Evolutionary conservation across 352 stramenopile genomes (phyloP).

Genomic region (Globisporangium perplexum): DNA sequence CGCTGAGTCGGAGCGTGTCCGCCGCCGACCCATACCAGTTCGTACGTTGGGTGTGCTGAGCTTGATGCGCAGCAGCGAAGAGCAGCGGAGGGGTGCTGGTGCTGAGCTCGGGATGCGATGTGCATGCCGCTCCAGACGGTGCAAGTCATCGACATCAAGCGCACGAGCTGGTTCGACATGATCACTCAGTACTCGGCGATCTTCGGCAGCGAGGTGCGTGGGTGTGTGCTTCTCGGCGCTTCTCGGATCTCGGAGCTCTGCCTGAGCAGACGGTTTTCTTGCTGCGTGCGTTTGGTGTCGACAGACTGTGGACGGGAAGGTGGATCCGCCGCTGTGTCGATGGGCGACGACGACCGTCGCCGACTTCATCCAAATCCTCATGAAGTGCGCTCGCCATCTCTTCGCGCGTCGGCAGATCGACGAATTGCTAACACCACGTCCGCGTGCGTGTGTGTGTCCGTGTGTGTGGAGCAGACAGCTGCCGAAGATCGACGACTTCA

Average conservation of each 20-base stretch:
- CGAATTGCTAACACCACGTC: background rate
- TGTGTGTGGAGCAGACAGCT: slow-evolving; percentile 45
- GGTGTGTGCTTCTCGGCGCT: too few relatives aligned
- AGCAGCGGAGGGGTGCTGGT: too few relatives aligned
- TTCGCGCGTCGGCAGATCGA: too few relatives aligned
- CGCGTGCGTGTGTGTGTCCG: background rate
- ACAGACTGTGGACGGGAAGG: slow-evolving; percentile 65
- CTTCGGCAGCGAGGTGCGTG: slow-evolving; percentile 76
- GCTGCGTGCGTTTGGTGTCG: background rate
- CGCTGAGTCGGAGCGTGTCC: slow-evolving; percentile 47
- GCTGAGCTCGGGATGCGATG: background rate
- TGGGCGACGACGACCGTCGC: slow-evolving; percentile 79
- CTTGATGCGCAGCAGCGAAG: too few relatives aligned
- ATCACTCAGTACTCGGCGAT: slow-evolving; percentile 90
- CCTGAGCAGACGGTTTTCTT: background rate
- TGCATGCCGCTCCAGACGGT: slow-evolving; percentile 37
- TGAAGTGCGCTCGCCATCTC: slow-evolving; percentile 35
- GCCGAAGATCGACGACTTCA: slow-evolving; percentile 83
- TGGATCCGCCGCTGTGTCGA: slow-evolving; percentile 71
- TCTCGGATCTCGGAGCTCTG: background rate
- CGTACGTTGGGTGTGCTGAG: slow-evolving; percentile 19
- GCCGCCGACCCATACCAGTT: slow-evolving; percentile 79
- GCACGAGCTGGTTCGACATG: slow-evolving; percentile 88
- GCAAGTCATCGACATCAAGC: slow-evolving; percentile 85
- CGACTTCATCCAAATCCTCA: slow-evolving; percentile 76